Percentiles rank a stretch among this genome's conserved stretches.
phyloP scores from a whole-genome alignment of 2,329 filamentous ascomycete species.

The Juglanconis sp. region DNA sequence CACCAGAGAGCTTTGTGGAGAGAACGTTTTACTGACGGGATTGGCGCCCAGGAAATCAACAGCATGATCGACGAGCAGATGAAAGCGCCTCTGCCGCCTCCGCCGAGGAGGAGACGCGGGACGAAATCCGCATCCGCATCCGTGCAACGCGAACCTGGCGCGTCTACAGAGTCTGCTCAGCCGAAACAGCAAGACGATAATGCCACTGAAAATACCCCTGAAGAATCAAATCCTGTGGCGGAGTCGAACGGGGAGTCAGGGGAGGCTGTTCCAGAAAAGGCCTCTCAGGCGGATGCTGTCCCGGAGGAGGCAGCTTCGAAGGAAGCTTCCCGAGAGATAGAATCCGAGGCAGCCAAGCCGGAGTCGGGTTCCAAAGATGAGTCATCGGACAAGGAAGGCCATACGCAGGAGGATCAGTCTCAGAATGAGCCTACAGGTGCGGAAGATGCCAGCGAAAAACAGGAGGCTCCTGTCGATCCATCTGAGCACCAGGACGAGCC shows the following conservation, averaged over 20 bases:
- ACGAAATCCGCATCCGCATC: slow-evolving; percentile 3
- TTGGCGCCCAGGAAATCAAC: slow-evolving; percentile 36
- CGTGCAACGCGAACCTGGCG: background rate
- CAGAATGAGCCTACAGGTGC: background rate
- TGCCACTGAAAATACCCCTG: background rate
- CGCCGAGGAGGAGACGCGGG: slow-evolving; percentile 24
- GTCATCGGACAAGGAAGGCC: background rate
- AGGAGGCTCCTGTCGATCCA: background rate
- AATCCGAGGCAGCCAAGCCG: background rate
- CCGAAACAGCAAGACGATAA: background rate
- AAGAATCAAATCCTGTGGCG: background rate
- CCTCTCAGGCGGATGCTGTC: background rate
- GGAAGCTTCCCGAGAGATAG: background rate
- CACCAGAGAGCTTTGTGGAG: slow-evolving; percentile 7
- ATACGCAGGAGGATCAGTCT: background rate
- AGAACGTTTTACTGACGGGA: slow-evolving; percentile 5
- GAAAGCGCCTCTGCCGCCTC: slow-evolving; percentile 28
- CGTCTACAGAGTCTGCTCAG: background rate
- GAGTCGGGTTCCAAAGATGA: background rate
- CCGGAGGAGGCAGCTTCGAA: background rate
- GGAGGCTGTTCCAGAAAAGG: background rate
- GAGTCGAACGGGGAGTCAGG: background rate
- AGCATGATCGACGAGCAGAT: slow-evolving; percentile 40
- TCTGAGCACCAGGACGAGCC: background rate
- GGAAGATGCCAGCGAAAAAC: background rate